phyloP scores from a whole-genome alignment of 139 green algal species.

The Chlorella sp. region DNA sequence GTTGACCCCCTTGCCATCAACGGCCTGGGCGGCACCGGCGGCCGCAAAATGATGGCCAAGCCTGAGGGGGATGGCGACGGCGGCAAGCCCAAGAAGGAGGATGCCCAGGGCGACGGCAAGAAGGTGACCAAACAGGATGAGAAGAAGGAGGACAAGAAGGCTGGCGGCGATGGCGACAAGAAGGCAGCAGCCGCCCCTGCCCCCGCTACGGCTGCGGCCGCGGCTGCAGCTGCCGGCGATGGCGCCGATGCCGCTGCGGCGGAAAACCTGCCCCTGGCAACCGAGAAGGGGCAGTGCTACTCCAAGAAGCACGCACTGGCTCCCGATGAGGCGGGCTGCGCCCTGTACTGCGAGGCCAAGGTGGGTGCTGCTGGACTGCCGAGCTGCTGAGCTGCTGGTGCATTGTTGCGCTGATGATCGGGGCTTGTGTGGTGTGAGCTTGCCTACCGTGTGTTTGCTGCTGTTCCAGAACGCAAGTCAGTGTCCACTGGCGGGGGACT shows the following conservation, averaged over 20 bases:
- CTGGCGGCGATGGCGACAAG: too few relatives aligned
- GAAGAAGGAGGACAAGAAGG: too few relatives aligned
- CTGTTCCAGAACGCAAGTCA: too few relatives aligned
- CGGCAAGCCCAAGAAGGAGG: too few relatives aligned
- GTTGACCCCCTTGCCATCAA: conserved; percentile 16
- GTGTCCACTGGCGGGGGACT: too few relatives aligned
- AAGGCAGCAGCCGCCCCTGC: not conserved
- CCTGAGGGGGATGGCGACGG: too few relatives aligned
- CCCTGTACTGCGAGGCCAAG: conserved; percentile 1
- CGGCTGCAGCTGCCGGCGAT: not conserved
- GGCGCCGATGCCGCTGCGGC: not conserved
- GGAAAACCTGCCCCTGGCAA: not conserved
- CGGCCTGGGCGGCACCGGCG: conserved; percentile 7
- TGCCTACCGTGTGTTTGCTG: too few relatives aligned
- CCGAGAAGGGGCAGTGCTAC: conserved; percentile 16
- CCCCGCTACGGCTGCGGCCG: not conserved
- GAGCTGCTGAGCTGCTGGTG: not conserved
- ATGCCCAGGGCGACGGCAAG: too few relatives aligned
- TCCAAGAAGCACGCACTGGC: conserved; percentile 3
- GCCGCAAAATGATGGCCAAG: not conserved
- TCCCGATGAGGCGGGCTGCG: conserved; percentile 3
- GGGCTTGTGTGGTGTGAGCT: too few relatives aligned
- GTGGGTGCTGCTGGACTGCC: not conserved
- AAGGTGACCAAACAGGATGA: too few relatives aligned
- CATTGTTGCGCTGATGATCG: not conserved